phyloP scores from a whole-genome alignment of 768 basidiomycete genomes.

The Tulasnella sp. region DNA sequence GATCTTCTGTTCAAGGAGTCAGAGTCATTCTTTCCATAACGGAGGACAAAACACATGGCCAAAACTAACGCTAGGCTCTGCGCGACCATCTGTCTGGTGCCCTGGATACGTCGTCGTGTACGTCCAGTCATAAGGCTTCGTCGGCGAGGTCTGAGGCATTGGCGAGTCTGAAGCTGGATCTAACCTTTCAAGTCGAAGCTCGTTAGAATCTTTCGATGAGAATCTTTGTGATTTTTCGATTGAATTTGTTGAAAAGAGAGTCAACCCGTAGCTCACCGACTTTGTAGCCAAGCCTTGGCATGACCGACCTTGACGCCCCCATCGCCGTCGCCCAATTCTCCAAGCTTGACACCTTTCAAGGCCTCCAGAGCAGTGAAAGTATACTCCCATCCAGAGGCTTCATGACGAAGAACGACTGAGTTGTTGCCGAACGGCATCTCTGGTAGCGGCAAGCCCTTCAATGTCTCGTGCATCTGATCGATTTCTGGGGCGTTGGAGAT shows the following conservation, averaged over 20 bases:
- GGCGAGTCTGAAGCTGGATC: slow-evolving; percentile 50
- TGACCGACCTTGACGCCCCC: slow-evolving; percentile 91
- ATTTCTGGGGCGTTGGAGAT: slow-evolving; percentile 71
- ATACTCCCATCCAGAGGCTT: slow-evolving; percentile 49
- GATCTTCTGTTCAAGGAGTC: slow-evolving; percentile 14
- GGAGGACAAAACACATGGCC: neutral
- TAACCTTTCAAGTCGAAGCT: slow-evolving; percentile 38
- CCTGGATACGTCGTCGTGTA: slow-evolving; percentile 86
- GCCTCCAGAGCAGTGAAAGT: slow-evolving; percentile 58
- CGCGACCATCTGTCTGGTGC: slow-evolving; percentile 25
- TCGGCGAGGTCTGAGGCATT: slow-evolving; percentile 57
- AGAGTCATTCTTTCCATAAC: neutral
- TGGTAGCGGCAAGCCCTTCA: slow-evolving; percentile 66
- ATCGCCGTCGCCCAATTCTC: slow-evolving; percentile 64
- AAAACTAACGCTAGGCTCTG: slow-evolving; percentile 2
- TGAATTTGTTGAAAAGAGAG: neutral
- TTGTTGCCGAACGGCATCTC: slow-evolving; percentile 98
- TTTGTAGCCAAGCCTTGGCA: slow-evolving; percentile 88
- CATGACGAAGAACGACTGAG: slow-evolving; percentile 53
- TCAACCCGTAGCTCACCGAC: slow-evolving; percentile 49
- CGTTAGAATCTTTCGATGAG: no score
- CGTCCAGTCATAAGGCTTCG: slow-evolving; percentile 96
- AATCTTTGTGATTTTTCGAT: slow-evolving; percentile 12
- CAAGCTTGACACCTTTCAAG: slow-evolving; percentile 60
- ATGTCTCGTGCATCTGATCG: slow-evolving; percentile 49